phyloP scores from a whole-genome alignment of 2,329 filamentous ascomycete species.

The Colletotrichum abscissum region DNA sequence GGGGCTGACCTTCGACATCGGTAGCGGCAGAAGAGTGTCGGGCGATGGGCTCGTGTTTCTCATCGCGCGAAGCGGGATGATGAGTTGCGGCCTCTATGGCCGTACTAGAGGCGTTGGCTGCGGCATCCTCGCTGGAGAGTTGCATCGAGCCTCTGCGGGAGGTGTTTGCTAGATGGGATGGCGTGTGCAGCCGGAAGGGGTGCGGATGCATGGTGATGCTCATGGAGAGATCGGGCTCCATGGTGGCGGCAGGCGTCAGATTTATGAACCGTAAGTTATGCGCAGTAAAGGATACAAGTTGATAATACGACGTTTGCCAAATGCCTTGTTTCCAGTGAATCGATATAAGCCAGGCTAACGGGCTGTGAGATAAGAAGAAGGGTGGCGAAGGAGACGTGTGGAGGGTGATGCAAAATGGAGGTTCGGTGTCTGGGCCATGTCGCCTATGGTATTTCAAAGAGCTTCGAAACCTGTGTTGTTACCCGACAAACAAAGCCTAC shows the following conservation, averaged over 20 bases:
- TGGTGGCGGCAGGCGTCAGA: conserved; percentile 37
- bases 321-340: neutral
- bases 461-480: neutral
- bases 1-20: conserved; percentile 64
- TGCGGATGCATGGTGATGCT: conserved; percentile 58
- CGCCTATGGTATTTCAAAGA: neutral
- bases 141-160: conserved; percentile 15
- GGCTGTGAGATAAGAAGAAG: neutral
- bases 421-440: neutral
- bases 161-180: conserved; percentile 42
- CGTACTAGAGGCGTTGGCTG: conserved; percentile 53
- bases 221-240: conserved; percentile 55
- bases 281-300: neutral
- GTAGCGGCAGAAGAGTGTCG: conserved; percentile 52
- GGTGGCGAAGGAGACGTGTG: neutral
- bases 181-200: conserved; percentile 53
- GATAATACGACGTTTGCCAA: neutral
- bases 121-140: conserved; percentile 37
- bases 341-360: neutral
- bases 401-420: neutral
- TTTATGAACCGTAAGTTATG: neutral
- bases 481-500: neutral
- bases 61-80: conserved; percentile 34
- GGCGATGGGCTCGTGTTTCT: conserved; percentile 52
- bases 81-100: conserved; percentile 53